These are phyloP conservation scores for Lotus japonicus DNA, from an alignment of 306 rosid genomes.

Conservation along the genomic window DNA sequence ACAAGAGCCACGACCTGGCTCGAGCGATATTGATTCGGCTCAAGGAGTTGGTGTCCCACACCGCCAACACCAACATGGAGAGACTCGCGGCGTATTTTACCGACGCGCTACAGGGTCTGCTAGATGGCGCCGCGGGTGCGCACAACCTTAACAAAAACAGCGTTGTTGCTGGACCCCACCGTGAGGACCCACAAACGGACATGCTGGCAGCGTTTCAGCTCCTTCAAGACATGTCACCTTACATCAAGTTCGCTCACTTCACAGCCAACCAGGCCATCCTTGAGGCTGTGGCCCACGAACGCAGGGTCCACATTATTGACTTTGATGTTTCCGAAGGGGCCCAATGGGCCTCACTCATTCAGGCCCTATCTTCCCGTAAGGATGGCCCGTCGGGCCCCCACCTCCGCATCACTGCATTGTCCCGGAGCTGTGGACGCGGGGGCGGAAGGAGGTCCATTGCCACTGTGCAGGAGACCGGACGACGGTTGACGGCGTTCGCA, in stretches of 20 bases:
- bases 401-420: slow-evolving; percentile 71
- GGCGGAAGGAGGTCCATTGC: slow-evolving; percentile 41
- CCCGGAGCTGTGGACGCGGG: slow-evolving; percentile 31
- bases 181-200: slow-evolving; percentile 26
- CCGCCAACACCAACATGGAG: slow-evolving; percentile 66
- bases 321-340: slow-evolving; percentile 77
- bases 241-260: slow-evolving; percentile 77
- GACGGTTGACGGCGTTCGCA: slow-evolving; percentile 62
- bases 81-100: slow-evolving; percentile 74
- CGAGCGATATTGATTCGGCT: slow-evolving; percentile 98
- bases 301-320: slow-evolving; percentile 68
- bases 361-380: slow-evolving; percentile 44
- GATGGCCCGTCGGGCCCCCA: slow-evolving; percentile 54
- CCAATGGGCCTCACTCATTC: slow-evolving; percentile 88
- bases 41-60: slow-evolving; percentile 68
- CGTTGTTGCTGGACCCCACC: slow-evolving; percentile 9
- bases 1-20: slow-evolving; percentile 69
- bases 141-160: not conserved
- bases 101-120: slow-evolving; percentile 49
- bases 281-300: slow-evolving; percentile 51
- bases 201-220: slow-evolving; percentile 65
- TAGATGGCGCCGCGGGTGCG: slow-evolving; percentile 29
- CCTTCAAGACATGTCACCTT: slow-evolving; percentile 87
- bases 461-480: slow-evolving; percentile 75
- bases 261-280: slow-evolving; percentile 85